Conservation (phyloP, 2,329 filamentous ascomycete genomes). For the Exserohilum turcica region DNA sequence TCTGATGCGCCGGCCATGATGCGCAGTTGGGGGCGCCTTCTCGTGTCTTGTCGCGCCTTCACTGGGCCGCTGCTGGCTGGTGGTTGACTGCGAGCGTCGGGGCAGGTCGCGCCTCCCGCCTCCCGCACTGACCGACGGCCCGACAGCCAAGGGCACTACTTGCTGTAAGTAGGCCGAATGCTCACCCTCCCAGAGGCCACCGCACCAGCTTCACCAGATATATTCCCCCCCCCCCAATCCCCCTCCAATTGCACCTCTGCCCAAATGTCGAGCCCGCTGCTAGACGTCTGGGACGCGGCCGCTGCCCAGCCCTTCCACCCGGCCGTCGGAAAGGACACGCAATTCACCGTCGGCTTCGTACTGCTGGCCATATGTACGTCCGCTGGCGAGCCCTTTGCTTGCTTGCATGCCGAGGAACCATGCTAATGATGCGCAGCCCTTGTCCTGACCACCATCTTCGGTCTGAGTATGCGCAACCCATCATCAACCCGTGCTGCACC, state of each 20-base stretch:
- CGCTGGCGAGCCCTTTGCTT: constrained; percentile 2
- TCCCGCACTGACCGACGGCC: constrained; percentile 23
- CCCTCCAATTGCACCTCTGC: constrained; percentile 22
- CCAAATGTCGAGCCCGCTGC: constrained; percentile 59
- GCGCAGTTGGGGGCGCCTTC: constrained; percentile 15
- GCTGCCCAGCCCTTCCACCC: constrained; percentile 84
- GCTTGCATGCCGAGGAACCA: constrained; percentile 18
- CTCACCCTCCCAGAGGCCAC: constrained; percentile 18
- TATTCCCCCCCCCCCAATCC: constrained; percentile 9
- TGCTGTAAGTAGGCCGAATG: too few species aligned
- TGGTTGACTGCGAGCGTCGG: constrained; percentile 20
- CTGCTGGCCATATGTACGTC: constrained; percentile 70
- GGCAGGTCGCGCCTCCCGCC: constrained; percentile 26
- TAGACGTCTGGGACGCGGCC: constrained; percentile 92
- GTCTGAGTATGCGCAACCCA: constrained; percentile 68
- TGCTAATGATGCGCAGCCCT: constrained; percentile 57
- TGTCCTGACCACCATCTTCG: constrained; percentile 76
- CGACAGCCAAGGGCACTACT: too few species aligned
- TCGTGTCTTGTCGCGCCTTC: constrained; percentile 17
- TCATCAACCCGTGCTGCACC: neutral
- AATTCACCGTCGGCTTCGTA: constrained; percentile 80
- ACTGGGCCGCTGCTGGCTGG: constrained; percentile 1
- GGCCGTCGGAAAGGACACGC: constrained; percentile 76
- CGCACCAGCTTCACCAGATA: constrained; percentile 20
- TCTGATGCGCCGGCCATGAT: constrained; percentile 45